Evolutionary conservation across 768 basidiomycete species (phyloP).

Genomic region (Cyathus striatus): DNA sequence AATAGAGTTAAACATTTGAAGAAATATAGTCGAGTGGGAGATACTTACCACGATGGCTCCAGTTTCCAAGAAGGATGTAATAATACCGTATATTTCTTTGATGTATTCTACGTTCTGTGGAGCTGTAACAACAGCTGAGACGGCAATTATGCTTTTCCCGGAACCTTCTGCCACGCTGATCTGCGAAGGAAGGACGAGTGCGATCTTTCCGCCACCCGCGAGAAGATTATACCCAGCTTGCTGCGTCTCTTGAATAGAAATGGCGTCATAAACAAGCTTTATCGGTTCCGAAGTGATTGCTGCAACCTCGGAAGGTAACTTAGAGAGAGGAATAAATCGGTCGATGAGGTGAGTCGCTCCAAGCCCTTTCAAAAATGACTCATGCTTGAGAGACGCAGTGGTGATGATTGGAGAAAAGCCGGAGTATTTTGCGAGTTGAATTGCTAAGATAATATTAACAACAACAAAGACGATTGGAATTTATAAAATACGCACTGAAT

Average conservation of each 20-base stretch:
- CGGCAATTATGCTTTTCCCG: background rate
- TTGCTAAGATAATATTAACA: conserved; percentile 28
- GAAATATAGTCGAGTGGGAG: no score
- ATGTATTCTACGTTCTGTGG: background rate
- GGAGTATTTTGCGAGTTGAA: conserved; percentile 34
- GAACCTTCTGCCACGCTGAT: background rate
- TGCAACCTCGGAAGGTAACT: background rate
- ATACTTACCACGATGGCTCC: background rate
- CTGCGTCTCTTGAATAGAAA: conserved; percentile 29
- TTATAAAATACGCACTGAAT: conserved; percentile 7
- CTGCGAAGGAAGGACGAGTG: conserved; percentile 1
- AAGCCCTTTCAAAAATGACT: conserved; percentile 20
- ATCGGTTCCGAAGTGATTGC: conserved; percentile 9
- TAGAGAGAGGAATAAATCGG: conserved; percentile 3
- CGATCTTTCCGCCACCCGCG: conserved; percentile 29
- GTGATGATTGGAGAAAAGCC: conserved; percentile 38
- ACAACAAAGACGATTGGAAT: background rate
- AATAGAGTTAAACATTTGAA: background rate
- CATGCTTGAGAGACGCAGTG: conserved; percentile 24
- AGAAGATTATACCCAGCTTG: conserved; percentile 26
- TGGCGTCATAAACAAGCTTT: conserved; percentile 17
- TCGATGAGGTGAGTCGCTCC: conserved; percentile 34
- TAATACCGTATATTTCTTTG: background rate
- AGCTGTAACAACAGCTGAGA: background rate
- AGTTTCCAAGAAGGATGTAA: background rate